A percentile compares a stretch with the other conserved stretches of the same genome.
phyloP scores from a whole-genome alignment of 768 basidiomycete species.

The Podaxis mareebaensis region DNA sequence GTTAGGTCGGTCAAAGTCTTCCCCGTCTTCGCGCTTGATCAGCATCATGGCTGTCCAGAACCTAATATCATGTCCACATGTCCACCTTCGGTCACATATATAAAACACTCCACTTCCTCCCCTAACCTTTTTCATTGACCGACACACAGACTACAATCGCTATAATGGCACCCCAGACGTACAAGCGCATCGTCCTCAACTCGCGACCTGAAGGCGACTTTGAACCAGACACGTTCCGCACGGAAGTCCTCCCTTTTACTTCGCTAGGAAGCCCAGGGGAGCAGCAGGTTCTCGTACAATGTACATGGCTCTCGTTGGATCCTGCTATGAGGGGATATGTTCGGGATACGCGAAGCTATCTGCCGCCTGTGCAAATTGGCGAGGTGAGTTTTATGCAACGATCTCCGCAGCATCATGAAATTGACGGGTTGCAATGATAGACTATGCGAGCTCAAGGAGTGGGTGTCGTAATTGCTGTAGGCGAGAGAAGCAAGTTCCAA shows the following conservation, averaged over 20 bases:
- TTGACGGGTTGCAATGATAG: conserved; percentile 22
- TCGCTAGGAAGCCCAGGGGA: conserved; percentile 47
- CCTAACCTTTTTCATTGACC: not conserved
- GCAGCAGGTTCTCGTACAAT: conserved; percentile 68
- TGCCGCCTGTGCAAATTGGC: conserved; percentile 71
- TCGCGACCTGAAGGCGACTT: conserved; percentile 72
- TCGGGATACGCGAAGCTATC: conserved; percentile 67
- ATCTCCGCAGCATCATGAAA: not conserved
- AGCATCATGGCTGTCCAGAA: not conserved
- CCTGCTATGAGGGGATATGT: conserved; percentile 90
- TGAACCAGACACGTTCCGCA: conserved; percentile 72
- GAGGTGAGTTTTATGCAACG: conserved; percentile 35
- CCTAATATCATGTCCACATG: not conserved
- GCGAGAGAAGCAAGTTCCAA: conserved; percentile 51
- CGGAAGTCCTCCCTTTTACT: conserved; percentile 51
- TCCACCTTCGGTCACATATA: not conserved
- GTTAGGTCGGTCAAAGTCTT: not conserved
- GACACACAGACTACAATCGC: not conserved
- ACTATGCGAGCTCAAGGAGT: conserved; percentile 75
- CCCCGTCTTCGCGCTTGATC: not conserved
- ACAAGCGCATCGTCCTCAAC: conserved; percentile 73
- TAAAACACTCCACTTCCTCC: not conserved
- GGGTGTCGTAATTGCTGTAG: conserved; percentile 63
- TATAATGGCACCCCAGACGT: conserved; percentile 31
- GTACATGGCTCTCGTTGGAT: conserved; percentile 80